Evolutionary conservation across 768 basidiomycete genomes (phyloP).

Genomic region (Tulasnella sp.): DNA sequence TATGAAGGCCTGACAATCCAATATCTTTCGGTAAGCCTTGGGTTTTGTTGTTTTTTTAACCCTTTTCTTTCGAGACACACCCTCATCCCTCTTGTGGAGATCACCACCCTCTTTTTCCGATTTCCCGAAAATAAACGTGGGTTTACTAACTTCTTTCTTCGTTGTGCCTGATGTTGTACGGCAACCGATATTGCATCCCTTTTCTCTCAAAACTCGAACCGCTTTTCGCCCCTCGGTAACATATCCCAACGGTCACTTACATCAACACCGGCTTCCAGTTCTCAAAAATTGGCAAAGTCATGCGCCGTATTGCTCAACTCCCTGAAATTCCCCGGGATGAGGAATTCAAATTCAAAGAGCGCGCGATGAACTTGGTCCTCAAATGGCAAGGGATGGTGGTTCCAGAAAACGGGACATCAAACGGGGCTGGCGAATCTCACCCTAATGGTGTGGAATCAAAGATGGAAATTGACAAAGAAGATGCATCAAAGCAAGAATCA

Average conservation of each 20-base stretch:
- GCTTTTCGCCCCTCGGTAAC: too few relatives aligned
- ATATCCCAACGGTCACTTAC: too few relatives aligned
- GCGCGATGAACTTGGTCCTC: conserved; percentile 55
- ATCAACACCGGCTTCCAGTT: conserved; percentile 44
- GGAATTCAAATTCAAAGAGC: conserved; percentile 58
- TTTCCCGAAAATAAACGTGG: background rate
- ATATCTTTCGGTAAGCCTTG: conserved; percentile 45
- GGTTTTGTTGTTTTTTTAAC: background rate
- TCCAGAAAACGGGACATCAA: conserved; percentile 4
- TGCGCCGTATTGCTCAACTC: conserved; percentile 69
- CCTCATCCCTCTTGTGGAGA: too few relatives aligned
- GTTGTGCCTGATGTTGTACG: background rate
- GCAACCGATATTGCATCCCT: too few relatives aligned
- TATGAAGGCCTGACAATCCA: conserved; percentile 67
- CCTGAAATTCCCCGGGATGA: conserved; percentile 44
- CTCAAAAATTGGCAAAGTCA: conserved; percentile 76
- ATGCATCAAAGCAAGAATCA: too few relatives aligned
- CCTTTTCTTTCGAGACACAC: background rate
- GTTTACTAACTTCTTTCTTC: conserved; percentile 19
- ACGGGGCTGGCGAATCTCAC: background rate
- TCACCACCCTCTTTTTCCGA: too few relatives aligned
- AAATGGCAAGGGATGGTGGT: conserved; percentile 44
- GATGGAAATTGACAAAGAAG: too few relatives aligned
- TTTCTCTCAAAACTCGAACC: too few relatives aligned
- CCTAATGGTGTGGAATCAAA: too few relatives aligned